Evolutionary conservation across 176 grass and related monocot genomes (phyloP).

Genomic region (Dactylis glomerata): DNA sequence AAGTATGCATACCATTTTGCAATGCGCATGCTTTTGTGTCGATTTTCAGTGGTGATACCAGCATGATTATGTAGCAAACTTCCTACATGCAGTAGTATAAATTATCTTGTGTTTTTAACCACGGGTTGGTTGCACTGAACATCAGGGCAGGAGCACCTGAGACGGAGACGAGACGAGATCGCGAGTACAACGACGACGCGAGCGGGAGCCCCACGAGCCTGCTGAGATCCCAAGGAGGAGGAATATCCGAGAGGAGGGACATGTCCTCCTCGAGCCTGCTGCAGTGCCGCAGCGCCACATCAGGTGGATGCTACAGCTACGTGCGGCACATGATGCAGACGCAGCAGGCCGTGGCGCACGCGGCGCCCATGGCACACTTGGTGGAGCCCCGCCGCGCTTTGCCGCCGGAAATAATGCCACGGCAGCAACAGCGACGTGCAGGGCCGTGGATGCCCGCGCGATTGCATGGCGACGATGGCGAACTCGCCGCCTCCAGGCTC

Average conservation of each 20-base stretch:
- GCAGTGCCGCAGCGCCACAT: background rate
- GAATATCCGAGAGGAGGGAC: slow-evolving; percentile 28
- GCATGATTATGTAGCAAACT: no score
- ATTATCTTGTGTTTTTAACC: background rate
- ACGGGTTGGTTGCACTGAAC: background rate
- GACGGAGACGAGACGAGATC: background rate
- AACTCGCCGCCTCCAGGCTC: slow-evolving; percentile 9
- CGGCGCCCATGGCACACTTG: background rate
- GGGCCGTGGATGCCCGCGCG: background rate
- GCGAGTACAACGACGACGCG: background rate
- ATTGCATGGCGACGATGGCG: background rate
- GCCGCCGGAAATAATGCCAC: slow-evolving; percentile 9
- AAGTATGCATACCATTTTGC: background rate
- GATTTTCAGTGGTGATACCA: background rate
- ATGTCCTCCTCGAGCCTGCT: background rate
- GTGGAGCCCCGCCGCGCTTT: background rate
- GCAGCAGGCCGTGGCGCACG: slow-evolving; percentile 7
- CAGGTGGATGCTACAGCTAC: slow-evolving; percentile 30
- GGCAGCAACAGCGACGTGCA: background rate
- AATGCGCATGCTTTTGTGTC: background rate
- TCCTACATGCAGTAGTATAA: no score
- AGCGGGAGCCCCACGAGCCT: slow-evolving; percentile 24
- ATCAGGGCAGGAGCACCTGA: background rate
- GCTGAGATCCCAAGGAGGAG: slow-evolving; percentile 18
- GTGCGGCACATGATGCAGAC: slow-evolving; percentile 9